Evolutionary conservation across 2,329 filamentous ascomycete genomes (phyloP).

Genomic region (Microdochium trichocladiopsis): DNA sequence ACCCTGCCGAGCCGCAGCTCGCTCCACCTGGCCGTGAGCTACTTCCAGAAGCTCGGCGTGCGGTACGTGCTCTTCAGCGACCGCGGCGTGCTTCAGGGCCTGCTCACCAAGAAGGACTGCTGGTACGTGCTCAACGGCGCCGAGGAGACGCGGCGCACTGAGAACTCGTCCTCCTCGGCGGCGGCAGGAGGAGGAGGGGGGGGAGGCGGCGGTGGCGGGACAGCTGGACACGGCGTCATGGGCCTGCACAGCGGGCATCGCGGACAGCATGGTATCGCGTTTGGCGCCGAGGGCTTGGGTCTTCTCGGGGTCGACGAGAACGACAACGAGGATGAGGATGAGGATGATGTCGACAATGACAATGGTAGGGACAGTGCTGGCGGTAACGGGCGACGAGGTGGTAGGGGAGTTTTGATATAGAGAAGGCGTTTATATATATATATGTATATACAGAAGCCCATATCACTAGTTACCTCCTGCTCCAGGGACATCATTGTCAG

Average conservation of each 20-base stretch:
- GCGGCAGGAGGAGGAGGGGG: constrained; percentile 30
- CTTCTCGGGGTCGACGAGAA: constrained; percentile 7
- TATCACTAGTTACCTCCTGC: background rate
- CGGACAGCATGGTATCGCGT: background rate
- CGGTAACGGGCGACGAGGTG: background rate
- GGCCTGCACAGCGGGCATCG: background rate
- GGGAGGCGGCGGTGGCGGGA: constrained; percentile 21
- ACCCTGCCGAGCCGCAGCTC: constrained; percentile 72
- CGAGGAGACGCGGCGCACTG: constrained; percentile 48
- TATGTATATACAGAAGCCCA: background rate
- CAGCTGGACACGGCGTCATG: constrained; percentile 1
- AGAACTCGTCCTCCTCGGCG: constrained; percentile 7
- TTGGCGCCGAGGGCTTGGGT: constrained; percentile 9
- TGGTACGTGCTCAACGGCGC: constrained; percentile 86
- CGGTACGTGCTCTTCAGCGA: constrained; percentile 86
- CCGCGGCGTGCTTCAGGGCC: constrained; percentile 70
- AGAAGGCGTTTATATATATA: background rate
- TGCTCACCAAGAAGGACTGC: constrained; percentile 95
- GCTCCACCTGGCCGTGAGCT: constrained; percentile 78
- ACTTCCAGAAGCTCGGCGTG: constrained; percentile 92
- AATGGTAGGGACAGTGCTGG: too few relatives aligned
- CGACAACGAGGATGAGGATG: background rate
- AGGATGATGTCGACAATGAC: background rate
- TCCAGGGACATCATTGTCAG: too few relatives aligned
- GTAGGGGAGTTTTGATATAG: background rate